These are phyloP conservation scores for Lycium ferocissimum DNA, from an alignment of 257 asterid species.

Conservation along the genomic window DNA sequence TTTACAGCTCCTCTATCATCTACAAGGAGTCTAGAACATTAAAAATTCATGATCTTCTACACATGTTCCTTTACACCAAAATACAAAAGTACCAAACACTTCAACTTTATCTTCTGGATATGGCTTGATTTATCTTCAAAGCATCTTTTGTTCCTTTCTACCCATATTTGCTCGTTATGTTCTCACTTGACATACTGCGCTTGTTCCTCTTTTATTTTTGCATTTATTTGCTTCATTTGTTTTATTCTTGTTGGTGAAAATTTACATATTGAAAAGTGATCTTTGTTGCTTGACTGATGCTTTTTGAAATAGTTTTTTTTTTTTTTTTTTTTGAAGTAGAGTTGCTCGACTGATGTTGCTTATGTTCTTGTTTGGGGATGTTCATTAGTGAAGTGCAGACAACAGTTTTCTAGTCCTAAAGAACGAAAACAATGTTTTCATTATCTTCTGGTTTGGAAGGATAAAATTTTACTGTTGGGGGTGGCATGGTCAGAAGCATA, in stretches of 20 bases:
- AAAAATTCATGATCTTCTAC: no score
- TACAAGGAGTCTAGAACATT: no score
- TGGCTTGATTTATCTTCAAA: no score
- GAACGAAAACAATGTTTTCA: constrained; percentile 4
- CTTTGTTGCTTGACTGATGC: not conserved
- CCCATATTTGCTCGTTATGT: not conserved
- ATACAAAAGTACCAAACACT: no score
- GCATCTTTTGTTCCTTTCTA: no score
- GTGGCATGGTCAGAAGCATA: not conserved
- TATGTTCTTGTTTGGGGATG: not conserved
- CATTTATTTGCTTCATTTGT: constrained; percentile 7
- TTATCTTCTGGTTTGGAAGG: not conserved
- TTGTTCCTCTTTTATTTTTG: constrained; percentile 15
- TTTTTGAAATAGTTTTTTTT: no score
- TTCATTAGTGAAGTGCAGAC: not conserved
- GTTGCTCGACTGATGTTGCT: not conserved
- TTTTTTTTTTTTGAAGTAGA: no score
- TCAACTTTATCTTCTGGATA: no score
- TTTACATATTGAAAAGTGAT: not conserved
- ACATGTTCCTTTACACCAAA: no score
- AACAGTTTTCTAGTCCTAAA: not conserved
- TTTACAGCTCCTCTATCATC: no score
- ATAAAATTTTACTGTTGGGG: not conserved
- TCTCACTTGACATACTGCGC: constrained; percentile 5
- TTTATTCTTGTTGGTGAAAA: not conserved